A percentile compares a stretch with the other conserved stretches of the same genome.
phyloP scores from a whole-genome alignment of 2,329 filamentous ascomycete species.

The Arachnomyces sp. region DNA sequence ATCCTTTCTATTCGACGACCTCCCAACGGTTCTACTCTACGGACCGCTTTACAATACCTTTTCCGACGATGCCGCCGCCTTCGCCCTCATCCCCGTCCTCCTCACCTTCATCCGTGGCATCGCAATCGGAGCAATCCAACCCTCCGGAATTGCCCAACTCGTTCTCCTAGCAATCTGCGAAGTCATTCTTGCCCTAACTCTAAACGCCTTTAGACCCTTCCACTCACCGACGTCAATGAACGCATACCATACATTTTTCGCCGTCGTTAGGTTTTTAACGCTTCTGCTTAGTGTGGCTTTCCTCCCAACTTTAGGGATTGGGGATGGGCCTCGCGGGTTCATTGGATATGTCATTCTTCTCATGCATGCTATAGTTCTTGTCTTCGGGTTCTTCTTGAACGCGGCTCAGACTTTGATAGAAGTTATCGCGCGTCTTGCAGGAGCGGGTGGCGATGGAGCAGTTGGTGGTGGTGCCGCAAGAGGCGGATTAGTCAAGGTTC shows the following conservation, averaged over 20 bases:
- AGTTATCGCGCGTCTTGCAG: slow-evolving; percentile 71
- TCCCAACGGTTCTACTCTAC: slow-evolving; percentile 80
- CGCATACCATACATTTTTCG: slow-evolving; percentile 81
- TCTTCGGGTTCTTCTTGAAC: slow-evolving; percentile 90
- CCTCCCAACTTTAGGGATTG: slow-evolving; percentile 69
- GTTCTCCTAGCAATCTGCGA: slow-evolving; percentile 90
- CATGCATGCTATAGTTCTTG: slow-evolving; percentile 72
- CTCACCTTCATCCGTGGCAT: slow-evolving; percentile 80
- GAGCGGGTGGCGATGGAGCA: slow-evolving; percentile 63
- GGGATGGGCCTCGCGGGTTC: slow-evolving; percentile 79
- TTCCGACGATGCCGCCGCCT: slow-evolving; percentile 83
- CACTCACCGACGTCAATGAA: slow-evolving; percentile 94
- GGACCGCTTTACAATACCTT: slow-evolving; percentile 97
- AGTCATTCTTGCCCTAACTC: slow-evolving; percentile 75
- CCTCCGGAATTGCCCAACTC: slow-evolving; percentile 85
- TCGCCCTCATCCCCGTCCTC: slow-evolving; percentile 77
- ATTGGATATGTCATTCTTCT: slow-evolving; percentile 86
- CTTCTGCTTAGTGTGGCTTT: slow-evolving; percentile 75
- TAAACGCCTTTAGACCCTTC: slow-evolving; percentile 86
- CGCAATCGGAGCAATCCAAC: slow-evolving; percentile 85
- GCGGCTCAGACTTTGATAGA: slow-evolving; percentile 85
- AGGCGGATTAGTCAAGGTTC: slow-evolving; percentile 71
- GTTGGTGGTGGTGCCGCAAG: slow-evolving; percentile 56
- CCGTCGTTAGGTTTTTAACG: slow-evolving; percentile 64
- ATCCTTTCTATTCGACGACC: slow-evolving; percentile 83